Percentiles rank a stretch among this genome's conserved stretches.
phyloP scores from a whole-genome alignment of 129 eudicot genomes.

The Tagetes erecta region DNA sequence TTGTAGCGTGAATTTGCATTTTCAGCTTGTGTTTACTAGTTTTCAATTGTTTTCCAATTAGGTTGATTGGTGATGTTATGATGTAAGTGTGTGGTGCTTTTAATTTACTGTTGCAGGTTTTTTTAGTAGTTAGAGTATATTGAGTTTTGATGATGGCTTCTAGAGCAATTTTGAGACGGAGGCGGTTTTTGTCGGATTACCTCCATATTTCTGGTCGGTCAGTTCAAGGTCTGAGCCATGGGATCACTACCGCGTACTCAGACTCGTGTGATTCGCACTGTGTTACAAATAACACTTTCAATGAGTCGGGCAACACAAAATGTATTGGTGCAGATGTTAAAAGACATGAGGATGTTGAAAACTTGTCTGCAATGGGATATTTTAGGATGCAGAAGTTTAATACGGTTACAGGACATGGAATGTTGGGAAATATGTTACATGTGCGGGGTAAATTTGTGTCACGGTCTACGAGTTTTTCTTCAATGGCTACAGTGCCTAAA shows the following conservation, averaged over 20 bases:
- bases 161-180: conserved; percentile 68
- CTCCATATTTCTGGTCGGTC: conserved; percentile 35
- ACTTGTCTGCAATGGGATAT: conserved; percentile 27
- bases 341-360: conserved; percentile 32
- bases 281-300: conserved; percentile 25
- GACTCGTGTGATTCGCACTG: conserved; percentile 36
- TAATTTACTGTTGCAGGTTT: conserved; percentile 15
- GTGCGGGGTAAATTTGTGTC: conserved; percentile 37
- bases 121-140: background rate
- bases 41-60: background rate
- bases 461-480: conserved; percentile 44
- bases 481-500: conserved; percentile 63
- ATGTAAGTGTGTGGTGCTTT: conserved; percentile 12
- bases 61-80: background rate
- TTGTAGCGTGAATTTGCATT: background rate
- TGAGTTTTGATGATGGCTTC: conserved; percentile 58
- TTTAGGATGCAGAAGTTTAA: conserved; percentile 34
- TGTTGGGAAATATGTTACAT: conserved; percentile 29
- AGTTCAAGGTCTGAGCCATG: conserved; percentile 57
- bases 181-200: conserved; percentile 48
- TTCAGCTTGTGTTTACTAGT: background rate
- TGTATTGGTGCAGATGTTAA: conserved; percentile 24
- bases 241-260: conserved; percentile 31
- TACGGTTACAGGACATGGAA: conserved; percentile 38
- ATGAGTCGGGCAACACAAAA: conserved; percentile 28